These are phyloP conservation scores for Hyphopichia buzzinii DNA, from an alignment of 1,139 yeast genomes.

Conservation along the genomic window DNA sequence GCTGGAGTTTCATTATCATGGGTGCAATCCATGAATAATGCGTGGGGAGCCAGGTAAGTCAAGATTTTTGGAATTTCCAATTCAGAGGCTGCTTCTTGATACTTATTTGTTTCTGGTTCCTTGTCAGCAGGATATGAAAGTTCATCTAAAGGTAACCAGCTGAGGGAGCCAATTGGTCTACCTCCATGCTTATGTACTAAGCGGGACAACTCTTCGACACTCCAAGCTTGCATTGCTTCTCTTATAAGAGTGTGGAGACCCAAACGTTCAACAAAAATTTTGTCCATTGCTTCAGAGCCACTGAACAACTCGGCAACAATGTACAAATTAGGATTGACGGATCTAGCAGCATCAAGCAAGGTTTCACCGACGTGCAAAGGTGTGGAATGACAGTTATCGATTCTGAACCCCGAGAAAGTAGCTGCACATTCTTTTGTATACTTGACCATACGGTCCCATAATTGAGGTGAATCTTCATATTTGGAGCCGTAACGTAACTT, in stretches of 20 bases:
- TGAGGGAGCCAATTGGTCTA: slow-evolving; percentile 87
- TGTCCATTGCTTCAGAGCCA: slow-evolving; percentile 90
- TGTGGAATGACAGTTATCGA: slow-evolving; percentile 95
- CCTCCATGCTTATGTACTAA: slow-evolving; percentile 93
- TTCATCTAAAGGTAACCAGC: slow-evolving; percentile 71
- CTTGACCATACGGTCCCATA: slow-evolving; percentile 86
- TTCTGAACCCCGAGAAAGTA: slow-evolving; percentile 82
- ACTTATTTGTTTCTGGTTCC: slow-evolving; percentile 32
- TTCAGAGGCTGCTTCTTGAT: slow-evolving; percentile 46
- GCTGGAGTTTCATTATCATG: slow-evolving; percentile 92
- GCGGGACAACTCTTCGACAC: slow-evolving; percentile 80
- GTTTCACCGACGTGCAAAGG: slow-evolving; percentile 93
- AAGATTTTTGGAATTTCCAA: slow-evolving; percentile 65
- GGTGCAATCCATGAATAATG: slow-evolving; percentile 95
- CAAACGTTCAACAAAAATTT: slow-evolving; percentile 82
- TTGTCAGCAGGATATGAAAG: slow-evolving; percentile 61
- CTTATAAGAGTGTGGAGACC: slow-evolving; percentile 87
- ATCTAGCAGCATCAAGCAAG: slow-evolving; percentile 83
- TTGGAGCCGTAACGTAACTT: slow-evolving; percentile 79
- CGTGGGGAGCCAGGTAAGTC: slow-evolving; percentile 75
- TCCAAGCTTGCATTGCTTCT: slow-evolving; percentile 98
- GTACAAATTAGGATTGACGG: slow-evolving; percentile 78
- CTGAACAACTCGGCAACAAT: slow-evolving; percentile 93
- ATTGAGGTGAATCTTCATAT: slow-evolving; percentile 79
- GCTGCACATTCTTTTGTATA: slow-evolving; percentile 76